phyloP scores from a whole-genome alignment of 1,284 basidiomycete genomes.

The Athelia sp. region DNA sequence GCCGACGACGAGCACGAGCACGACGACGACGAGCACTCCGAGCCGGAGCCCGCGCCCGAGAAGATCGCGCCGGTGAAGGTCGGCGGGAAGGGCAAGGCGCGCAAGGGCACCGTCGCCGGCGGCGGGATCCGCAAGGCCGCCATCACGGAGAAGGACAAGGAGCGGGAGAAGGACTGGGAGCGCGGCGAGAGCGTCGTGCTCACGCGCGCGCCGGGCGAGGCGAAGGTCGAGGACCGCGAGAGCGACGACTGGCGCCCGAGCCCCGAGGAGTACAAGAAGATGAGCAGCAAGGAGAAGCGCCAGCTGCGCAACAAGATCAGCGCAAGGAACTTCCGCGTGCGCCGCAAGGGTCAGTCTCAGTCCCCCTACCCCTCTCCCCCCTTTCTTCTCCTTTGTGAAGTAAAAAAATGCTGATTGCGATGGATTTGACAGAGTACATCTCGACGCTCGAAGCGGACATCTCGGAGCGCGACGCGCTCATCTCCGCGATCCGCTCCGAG shows the following conservation, averaged over 20 bases:
- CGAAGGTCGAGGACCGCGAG: slow-evolving; percentile 27
- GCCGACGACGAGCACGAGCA: slow-evolving; percentile 20
- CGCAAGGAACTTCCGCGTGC: slow-evolving; percentile 90
- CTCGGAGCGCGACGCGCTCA: slow-evolving; percentile 86
- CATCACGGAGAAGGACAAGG: slow-evolving; percentile 30
- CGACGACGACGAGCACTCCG: slow-evolving; percentile 15
- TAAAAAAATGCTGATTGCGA: neutral
- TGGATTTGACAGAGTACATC: slow-evolving; percentile 80
- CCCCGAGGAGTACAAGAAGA: slow-evolving; percentile 93
- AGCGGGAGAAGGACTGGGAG: slow-evolving; percentile 8
- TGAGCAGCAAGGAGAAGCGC: slow-evolving; percentile 93
- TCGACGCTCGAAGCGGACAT: slow-evolving; percentile 91
- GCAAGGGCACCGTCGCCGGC: slow-evolving; percentile 66
- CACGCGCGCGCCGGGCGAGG: slow-evolving; percentile 5
- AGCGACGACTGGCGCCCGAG: slow-evolving; percentile 70
- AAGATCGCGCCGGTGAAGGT: slow-evolving; percentile 45
- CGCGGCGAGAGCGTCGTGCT: slow-evolving; percentile 10
- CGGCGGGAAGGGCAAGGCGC: slow-evolving; percentile 56
- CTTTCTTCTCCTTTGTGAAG: too few relatives aligned
- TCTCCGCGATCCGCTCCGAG: slow-evolving; percentile 85
- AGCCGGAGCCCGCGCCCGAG: slow-evolving; percentile 12
- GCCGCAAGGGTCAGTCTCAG: slow-evolving; percentile 72
- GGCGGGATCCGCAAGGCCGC: slow-evolving; percentile 67
- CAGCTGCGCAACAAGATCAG: slow-evolving; percentile 97
- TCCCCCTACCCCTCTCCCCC: neutral